A percentile compares a stretch with the other conserved stretches of the same genome.
Evolutionary conservation across 305 asterid species (phyloP).

Genomic region (Lippia alba): DNA sequence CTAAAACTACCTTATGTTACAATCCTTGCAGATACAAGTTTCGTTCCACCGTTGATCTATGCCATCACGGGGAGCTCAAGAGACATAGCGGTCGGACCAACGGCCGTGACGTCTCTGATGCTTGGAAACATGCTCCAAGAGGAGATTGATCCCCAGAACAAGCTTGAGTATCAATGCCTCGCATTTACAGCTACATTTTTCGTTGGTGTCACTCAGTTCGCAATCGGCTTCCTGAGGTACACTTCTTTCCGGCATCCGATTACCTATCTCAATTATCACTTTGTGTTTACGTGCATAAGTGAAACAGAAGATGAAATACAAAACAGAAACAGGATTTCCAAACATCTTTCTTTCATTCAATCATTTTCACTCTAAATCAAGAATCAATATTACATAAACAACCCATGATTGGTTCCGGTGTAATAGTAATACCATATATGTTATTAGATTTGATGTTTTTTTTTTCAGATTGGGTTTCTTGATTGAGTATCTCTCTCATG

Average conservation of each 20-base stretch:
- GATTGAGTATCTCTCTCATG: conserved; percentile 72
- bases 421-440: neutral
- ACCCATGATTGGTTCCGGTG: no score
- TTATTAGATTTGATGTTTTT: neutral
- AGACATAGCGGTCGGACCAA: conserved; percentile 73
- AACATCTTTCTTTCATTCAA: no score
- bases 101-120: conserved; percentile 69
- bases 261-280: no score
- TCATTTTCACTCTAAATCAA: no score
- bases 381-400: no score
- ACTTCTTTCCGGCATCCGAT: no score
- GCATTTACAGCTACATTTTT: conserved; percentile 75
- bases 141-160: conserved; percentile 55
- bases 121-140: conserved; percentile 52
- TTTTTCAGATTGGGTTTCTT: conserved; percentile 63
- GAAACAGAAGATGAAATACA: no score
- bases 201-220: conserved; percentile 66
- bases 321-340: no score
- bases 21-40: conserved; percentile 53
- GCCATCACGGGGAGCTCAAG: conserved; percentile 69
- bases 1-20: no score
- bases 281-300: no score
- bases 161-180: conserved; percentile 59
- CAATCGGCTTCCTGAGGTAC: conserved; percentile 65
- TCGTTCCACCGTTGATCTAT: conserved; percentile 67